phyloP scores from a whole-genome alignment of 2,329 filamentous ascomycete species.

The Fusarium sp. region DNA sequence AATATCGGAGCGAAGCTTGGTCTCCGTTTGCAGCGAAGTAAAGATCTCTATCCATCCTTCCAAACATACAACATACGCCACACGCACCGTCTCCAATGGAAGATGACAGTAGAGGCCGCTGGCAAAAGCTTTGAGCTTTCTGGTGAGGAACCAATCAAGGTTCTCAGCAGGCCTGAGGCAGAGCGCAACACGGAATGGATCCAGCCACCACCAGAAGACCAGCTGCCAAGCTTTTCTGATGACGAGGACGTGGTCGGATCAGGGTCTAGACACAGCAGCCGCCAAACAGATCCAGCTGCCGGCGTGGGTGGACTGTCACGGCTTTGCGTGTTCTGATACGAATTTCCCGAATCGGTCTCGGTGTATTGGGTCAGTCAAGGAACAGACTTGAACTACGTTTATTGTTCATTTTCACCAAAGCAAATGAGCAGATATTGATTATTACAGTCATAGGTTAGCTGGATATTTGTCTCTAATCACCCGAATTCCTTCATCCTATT shows the following conservation, averaged over 20 bases:
- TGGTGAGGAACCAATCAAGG: background rate
- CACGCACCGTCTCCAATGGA: background rate
- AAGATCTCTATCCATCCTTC: background rate
- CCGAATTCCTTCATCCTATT: rapidly evolving
- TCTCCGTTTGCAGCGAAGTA: background rate
- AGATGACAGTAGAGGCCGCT: background rate
- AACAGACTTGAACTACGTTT: background rate
- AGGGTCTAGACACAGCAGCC: background rate
- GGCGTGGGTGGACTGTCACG: background rate
- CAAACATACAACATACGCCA: background rate
- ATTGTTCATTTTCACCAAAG: background rate
- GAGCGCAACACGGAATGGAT: slow-evolving; percentile 5
- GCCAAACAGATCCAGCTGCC: background rate
- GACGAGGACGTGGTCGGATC: background rate
- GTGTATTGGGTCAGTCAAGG: background rate
- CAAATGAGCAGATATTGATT: background rate
- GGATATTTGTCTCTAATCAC: rapidly evolving
- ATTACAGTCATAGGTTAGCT: background rate
- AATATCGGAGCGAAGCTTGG: background rate
- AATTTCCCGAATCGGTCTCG: background rate
- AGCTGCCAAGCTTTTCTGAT: background rate
- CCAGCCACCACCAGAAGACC: background rate
- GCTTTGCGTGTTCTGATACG: slow-evolving; percentile 4
- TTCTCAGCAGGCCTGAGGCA: background rate
- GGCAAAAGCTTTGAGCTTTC: background rate